Percentiles rank a stretch among this genome's conserved stretches.
These are phyloP conservation scores for Phyllosticta citrichinensis DNA, from an alignment of 2,329 filamentous ascomycete species.

Conservation along the genomic window DNA sequence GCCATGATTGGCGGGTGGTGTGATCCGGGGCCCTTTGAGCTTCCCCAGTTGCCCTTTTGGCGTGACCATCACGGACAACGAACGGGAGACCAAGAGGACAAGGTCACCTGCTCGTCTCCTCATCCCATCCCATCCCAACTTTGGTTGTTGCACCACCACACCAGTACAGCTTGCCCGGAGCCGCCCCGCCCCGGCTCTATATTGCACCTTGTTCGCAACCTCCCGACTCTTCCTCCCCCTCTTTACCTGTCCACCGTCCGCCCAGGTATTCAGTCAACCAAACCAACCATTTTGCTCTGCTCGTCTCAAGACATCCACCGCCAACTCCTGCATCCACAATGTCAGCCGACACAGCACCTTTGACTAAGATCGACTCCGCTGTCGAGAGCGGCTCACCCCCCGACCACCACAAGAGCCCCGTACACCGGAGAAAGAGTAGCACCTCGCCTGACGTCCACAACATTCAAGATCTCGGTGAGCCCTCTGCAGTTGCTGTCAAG, in stretches of 20 bases:
- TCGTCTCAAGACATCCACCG: background rate
- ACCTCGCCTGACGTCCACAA: constrained; percentile 61
- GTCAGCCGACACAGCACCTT: constrained; percentile 10
- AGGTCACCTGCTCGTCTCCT: constrained; percentile 11
- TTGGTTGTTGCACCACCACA: constrained; percentile 7
- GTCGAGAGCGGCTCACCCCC: constrained; percentile 65
- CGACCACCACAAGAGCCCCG: constrained; percentile 51
- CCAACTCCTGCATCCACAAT: constrained; percentile 2
- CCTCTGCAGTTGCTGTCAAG: background rate
- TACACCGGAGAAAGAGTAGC: constrained; percentile 62
- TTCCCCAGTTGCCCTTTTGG: background rate
- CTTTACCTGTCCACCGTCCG: background rate
- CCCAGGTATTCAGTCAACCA: background rate
- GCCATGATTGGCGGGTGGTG: constrained; percentile 10
- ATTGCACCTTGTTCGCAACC: constrained; percentile 7
- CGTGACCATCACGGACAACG: background rate
- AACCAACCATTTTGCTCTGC: background rate
- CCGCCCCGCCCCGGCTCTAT: constrained; percentile 9
- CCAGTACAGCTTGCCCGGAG: background rate
- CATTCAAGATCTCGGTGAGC: constrained; percentile 76
- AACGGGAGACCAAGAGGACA: background rate
- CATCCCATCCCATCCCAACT: background rate
- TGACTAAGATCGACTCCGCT: constrained; percentile 78
- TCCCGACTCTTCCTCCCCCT: background rate
- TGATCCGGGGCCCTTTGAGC: constrained; percentile 1